Evolutionary conservation across 2,329 filamentous ascomycete species (phyloP).

Genomic region (Fusarium beomiforme): DNA sequence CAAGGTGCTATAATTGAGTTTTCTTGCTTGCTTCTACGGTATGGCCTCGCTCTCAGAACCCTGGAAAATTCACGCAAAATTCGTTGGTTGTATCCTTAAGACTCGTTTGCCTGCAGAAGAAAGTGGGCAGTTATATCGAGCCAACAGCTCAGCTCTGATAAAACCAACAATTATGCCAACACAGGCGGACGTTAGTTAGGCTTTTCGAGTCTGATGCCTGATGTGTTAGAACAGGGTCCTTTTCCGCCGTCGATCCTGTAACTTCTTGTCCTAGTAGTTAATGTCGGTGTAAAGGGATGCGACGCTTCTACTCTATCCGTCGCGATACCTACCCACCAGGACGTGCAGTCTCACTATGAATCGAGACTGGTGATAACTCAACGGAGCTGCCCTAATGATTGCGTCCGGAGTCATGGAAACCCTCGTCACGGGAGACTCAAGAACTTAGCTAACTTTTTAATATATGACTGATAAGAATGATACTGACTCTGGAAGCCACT

Average conservation of each 20-base stretch:
- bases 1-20: background rate
- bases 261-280: background rate
- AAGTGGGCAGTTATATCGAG: conserved; percentile 5
- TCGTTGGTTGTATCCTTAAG: conserved; percentile 12
- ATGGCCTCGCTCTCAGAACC: background rate
- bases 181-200: conserved; percentile 16
- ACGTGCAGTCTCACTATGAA: too few species aligned
- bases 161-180: conserved; percentile 6
- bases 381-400: background rate
- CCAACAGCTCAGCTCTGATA: conserved; percentile 23
- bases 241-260: background rate
- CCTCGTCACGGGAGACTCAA: background rate
- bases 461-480: background rate
- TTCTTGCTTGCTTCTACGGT: background rate
- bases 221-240: conserved; percentile 1
- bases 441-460: background rate
- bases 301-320: background rate
- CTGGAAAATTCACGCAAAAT: conserved; percentile 7
- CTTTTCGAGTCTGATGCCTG: background rate
- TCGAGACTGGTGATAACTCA: background rate
- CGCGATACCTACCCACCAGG: background rate
- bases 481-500: background rate
- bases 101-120: background rate
- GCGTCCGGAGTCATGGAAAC: background rate
- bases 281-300: background rate